phyloP scores from a whole-genome alignment of 805 yeast genomes.

The Yamadazyma laniorum region DNA sequence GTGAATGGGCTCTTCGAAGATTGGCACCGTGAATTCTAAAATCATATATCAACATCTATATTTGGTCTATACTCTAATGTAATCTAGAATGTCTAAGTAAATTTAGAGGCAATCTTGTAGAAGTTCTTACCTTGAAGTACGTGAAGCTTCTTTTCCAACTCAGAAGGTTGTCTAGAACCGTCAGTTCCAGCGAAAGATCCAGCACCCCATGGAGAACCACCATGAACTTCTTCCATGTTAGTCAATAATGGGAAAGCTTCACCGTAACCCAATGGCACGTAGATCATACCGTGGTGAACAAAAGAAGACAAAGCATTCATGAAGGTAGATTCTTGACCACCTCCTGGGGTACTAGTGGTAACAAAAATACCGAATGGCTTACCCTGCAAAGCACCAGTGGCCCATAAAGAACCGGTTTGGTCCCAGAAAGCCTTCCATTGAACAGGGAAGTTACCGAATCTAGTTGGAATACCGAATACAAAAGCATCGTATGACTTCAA shows the following conservation, averaged over 20 bases:
- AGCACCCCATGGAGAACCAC: constrained; percentile 86
- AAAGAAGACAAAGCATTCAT: constrained; percentile 59
- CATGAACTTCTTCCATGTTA: constrained; percentile 65
- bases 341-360: constrained; percentile 71
- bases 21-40: constrained; percentile 67
- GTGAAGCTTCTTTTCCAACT: constrained; percentile 62
- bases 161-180: constrained; percentile 69
- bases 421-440: constrained; percentile 83
- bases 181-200: constrained; percentile 75
- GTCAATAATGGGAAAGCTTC: constrained; percentile 42
- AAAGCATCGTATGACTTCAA: constrained; percentile 68
- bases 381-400: constrained; percentile 63
- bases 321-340: constrained; percentile 75
- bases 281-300: constrained; percentile 77
- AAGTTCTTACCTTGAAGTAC: constrained; percentile 67
- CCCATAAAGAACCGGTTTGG: constrained; percentile 76
- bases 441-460: constrained; percentile 75
- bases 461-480: constrained; percentile 77
- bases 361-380: constrained; percentile 75
- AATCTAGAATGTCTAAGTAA: too few relatives aligned
- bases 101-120: constrained; percentile 21
- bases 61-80: too few relatives aligned
- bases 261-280: constrained; percentile 74
- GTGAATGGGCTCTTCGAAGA: constrained; percentile 63
- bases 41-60: too few relatives aligned